These are phyloP conservation scores for Pichia sp. DNA, from an alignment of 1,139 yeast genomes.

Conservation along the genomic window DNA sequence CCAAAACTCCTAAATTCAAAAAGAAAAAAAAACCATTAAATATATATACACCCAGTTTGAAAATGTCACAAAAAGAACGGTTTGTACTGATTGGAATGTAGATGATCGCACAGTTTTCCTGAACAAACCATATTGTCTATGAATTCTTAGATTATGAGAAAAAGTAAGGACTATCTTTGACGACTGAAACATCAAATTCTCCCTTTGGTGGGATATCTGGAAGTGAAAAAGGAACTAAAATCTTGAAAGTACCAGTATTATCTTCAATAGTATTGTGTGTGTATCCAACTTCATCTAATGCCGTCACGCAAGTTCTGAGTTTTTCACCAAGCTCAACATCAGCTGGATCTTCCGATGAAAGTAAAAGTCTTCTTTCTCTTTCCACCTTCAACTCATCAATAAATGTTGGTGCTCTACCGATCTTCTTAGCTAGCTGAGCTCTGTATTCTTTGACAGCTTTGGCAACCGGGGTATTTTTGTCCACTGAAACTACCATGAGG, in stretches of 20 bases:
- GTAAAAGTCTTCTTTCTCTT: slow-evolving; percentile 47
- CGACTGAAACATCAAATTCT: slow-evolving; percentile 67
- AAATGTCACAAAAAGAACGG: too few species aligned
- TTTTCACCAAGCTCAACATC: slow-evolving; percentile 43
- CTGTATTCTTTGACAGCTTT: slow-evolving; percentile 42
- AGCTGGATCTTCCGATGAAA: slow-evolving; percentile 45
- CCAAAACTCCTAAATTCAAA: slow-evolving; percentile 2
- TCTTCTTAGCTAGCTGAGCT: slow-evolving; percentile 36
- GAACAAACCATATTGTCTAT: background rate
- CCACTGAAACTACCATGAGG: slow-evolving; percentile 51
- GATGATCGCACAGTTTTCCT: too few species aligned
- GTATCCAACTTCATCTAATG: slow-evolving; percentile 32
- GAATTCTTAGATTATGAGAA: slow-evolving; percentile 34
- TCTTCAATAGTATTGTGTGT: slow-evolving; percentile 16
- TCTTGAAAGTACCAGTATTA: slow-evolving; percentile 24
- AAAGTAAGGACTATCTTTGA: slow-evolving; percentile 72
- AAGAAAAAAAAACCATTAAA: background rate
- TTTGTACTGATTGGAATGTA: too few species aligned
- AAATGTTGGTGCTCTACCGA: slow-evolving; percentile 53
- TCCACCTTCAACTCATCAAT: slow-evolving; percentile 73
- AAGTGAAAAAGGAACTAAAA: slow-evolving; percentile 55
- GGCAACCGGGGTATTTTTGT: slow-evolving; percentile 47
- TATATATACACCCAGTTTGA: slow-evolving; percentile 1
- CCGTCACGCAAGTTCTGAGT: slow-evolving; percentile 69
- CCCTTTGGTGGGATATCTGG: slow-evolving; percentile 80